phyloP scores from a whole-genome alignment of 441 rosid species.

The Pelargonium myrrhifolium region DNA sequence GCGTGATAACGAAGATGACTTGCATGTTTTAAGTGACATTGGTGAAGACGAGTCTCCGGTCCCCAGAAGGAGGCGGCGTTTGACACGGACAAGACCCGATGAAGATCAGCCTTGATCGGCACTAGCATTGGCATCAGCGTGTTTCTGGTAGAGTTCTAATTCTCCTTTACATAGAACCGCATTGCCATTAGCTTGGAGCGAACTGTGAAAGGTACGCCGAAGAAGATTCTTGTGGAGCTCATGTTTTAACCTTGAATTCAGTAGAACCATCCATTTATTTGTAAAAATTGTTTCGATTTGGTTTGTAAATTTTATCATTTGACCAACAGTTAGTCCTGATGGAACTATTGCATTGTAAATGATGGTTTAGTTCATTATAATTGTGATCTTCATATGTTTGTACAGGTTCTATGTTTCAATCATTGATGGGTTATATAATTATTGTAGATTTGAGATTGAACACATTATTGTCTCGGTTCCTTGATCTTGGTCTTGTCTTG shows the following conservation, averaged over 20 bases:
- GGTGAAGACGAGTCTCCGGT: slow-evolving; percentile 47
- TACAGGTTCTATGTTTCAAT: too few relatives aligned
- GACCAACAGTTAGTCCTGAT: background rate
- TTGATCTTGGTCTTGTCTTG: background rate
- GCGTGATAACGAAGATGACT: slow-evolving; percentile 35
- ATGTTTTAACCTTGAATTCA: background rate
- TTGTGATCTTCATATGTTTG: background rate
- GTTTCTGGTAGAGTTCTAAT: slow-evolving; percentile 34
- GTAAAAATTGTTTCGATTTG: background rate
- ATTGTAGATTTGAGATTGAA: background rate
- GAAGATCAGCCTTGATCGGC: slow-evolving; percentile 46
- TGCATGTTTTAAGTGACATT: slow-evolving; percentile 43
- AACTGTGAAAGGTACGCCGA: background rate
- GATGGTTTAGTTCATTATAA: background rate
- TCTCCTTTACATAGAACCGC: background rate
- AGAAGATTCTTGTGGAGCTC: background rate
- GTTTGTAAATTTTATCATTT: slow-evolving; percentile 4
- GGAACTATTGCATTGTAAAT: background rate
- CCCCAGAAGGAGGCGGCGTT: slow-evolving; percentile 67
- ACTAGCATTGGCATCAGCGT: background rate
- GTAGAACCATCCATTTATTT: background rate
- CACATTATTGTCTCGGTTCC: background rate
- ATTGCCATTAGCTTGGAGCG: too few relatives aligned
- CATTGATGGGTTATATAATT: background rate
- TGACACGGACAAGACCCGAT: slow-evolving; percentile 53